Evolutionary conservation across 495 filamentous ascomycete genomes (phyloP).

Genomic region (Gamarada debralockiae): DNA sequence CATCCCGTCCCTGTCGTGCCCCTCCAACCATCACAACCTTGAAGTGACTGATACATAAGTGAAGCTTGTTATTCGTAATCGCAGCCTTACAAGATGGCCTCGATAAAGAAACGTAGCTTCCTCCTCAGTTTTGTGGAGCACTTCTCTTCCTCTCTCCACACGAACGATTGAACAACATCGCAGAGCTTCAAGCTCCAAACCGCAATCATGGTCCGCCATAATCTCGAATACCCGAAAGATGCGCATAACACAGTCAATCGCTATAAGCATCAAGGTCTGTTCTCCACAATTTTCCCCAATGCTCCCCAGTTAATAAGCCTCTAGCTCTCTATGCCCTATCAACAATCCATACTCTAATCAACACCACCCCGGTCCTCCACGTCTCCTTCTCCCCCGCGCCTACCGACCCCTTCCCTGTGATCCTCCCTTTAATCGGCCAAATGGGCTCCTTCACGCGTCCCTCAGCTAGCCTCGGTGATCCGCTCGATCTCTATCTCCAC

Average conservation of each 20-base stretch:
- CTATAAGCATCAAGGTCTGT: constrained; percentile 22
- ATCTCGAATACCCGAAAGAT: constrained; percentile 20
- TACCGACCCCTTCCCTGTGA: constrained; percentile 65
- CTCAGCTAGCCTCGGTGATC: constrained; percentile 47
- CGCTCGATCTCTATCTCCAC: constrained; percentile 79
- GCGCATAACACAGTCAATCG: constrained; percentile 21
- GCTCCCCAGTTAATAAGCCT: background rate
- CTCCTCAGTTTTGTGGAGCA: too few species aligned
- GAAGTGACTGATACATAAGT: too few species aligned
- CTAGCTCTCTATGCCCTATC: constrained; percentile 59
- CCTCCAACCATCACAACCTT: too few species aligned
- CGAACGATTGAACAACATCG: background rate
- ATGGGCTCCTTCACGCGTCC: constrained; percentile 65
- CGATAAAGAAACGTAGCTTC: too few species aligned
- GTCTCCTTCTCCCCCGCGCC: constrained; percentile 67
- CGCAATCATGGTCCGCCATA: constrained; percentile 15
- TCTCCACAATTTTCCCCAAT: background rate
- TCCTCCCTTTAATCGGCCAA: constrained; percentile 83
- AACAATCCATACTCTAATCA: constrained; percentile 78
- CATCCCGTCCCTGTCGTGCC: too few species aligned
- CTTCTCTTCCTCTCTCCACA: too few species aligned
- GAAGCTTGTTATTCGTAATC: too few species aligned
- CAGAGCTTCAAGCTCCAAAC: background rate
- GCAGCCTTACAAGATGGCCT: too few species aligned
- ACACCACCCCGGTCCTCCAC: constrained; percentile 72